Evolutionary conservation across 2,329 filamentous ascomycete species (phyloP).

Genomic region (Epichloe elymi): DNA sequence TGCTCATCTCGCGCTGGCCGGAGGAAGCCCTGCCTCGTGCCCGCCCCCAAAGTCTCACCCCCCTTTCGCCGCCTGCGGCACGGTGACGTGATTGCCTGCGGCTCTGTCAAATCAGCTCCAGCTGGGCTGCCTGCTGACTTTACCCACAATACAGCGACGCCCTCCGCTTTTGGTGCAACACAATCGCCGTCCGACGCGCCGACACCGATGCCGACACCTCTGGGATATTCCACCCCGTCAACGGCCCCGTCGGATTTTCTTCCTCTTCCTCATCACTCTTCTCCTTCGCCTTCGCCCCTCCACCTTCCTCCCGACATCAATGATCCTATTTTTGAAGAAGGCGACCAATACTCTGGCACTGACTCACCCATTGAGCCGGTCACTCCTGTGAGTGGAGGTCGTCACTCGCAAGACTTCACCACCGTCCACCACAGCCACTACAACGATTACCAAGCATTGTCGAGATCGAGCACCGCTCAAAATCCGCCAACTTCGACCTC

Average conservation of each 20-base stretch:
- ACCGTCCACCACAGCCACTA: constrained; percentile 22
- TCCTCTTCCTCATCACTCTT: constrained; percentile 16
- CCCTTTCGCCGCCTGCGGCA: constrained; percentile 3
- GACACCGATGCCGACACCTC: constrained; percentile 5
- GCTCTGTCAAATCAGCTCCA: constrained; percentile 1
- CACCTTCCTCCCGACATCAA: constrained; percentile 36
- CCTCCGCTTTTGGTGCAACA: constrained; percentile 1
- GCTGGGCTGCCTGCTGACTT: constrained; percentile 8
- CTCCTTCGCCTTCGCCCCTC: constrained; percentile 19
- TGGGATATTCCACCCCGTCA: constrained; percentile 3
- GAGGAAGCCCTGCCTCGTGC: constrained; percentile 7
- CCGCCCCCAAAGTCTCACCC: neutral
- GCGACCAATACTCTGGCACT: constrained; percentile 43
- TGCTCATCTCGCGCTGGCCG: neutral
- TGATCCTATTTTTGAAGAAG: constrained; percentile 40
- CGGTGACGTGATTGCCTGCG: constrained; percentile 10
- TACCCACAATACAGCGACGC: constrained; percentile 5
- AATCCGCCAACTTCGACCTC: constrained; percentile 3
- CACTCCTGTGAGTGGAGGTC: constrained; percentile 46
- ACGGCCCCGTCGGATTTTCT: constrained; percentile 4
- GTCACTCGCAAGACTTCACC: constrained; percentile 40
- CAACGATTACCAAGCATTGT: constrained; percentile 13
- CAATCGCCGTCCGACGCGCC: constrained; percentile 3
- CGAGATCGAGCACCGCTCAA: constrained; percentile 12
- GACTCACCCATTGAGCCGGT: constrained; percentile 47